Evolutionary conservation across 129 eudicot species (phyloP).

Genomic region (Flaveria ramosissima): DNA sequence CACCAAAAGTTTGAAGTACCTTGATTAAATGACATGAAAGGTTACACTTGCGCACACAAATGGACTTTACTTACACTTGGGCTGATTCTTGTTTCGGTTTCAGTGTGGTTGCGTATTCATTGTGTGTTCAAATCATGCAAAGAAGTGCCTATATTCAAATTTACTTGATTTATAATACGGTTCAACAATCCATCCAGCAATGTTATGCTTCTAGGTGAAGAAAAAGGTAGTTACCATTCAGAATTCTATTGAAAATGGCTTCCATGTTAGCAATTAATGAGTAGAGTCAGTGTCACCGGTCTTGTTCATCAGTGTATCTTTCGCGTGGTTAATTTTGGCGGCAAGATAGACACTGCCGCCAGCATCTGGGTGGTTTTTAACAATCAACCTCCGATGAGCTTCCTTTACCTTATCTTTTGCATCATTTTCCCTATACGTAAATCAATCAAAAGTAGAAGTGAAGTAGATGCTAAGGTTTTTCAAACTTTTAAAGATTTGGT

Average conservation of each 20-base stretch:
- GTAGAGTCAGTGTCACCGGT: neutral
- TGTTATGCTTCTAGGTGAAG: neutral
- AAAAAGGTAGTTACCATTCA: neutral
- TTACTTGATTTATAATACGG: too few species aligned
- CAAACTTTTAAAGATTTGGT: too few species aligned
- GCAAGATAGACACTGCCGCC: neutral
- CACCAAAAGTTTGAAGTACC: too few species aligned
- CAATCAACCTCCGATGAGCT: neutral
- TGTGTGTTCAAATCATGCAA: too few species aligned
- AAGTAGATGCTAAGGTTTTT: too few species aligned
- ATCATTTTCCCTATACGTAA: neutral
- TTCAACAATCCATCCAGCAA: neutral
- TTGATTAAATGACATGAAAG: too few species aligned
- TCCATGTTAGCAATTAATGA: neutral
- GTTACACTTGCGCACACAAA: too few species aligned
- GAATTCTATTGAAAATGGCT: neutral
- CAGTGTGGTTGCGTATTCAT: too few species aligned
- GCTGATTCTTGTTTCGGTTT: too few species aligned
- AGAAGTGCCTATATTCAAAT: too few species aligned
- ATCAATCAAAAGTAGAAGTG: neutral
- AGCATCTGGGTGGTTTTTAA: neutral
- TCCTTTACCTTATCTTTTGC: neutral
- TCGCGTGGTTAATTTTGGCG: neutral
- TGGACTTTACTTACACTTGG: too few species aligned
- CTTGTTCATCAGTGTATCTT: neutral